A percentile compares a stretch with the other conserved stretches of the same genome.
Evolutionary conservation across 2,329 filamentous ascomycete species (phyloP).

Genomic region (Lasiodiplodia gonubiensis): DNA sequence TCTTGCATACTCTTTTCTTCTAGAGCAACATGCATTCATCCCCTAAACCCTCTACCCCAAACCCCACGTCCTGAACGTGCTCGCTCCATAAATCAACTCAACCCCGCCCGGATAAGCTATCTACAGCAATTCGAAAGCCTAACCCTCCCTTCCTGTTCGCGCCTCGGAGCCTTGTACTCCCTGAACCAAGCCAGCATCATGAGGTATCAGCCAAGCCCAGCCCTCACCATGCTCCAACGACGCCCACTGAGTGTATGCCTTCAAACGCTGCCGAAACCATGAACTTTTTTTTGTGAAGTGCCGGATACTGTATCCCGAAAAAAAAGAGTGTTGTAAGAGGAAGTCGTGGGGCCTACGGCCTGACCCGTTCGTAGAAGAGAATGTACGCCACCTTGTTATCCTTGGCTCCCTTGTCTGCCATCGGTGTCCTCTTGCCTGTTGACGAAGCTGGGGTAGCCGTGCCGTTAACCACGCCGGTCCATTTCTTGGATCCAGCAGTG

Average conservation of each 20-base stretch:
- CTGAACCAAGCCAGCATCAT: constrained; percentile 22
- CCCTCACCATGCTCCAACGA: constrained; percentile 4
- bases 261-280: constrained; percentile 24
- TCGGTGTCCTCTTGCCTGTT: constrained; percentile 59
- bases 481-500: constrained; percentile 66
- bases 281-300: constrained; percentile 20
- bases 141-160: constrained; percentile 11
- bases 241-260: constrained; percentile 20
- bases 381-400: constrained; percentile 98
- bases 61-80: constrained; percentile 7
- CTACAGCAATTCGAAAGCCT: constrained; percentile 21
- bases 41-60: constrained; percentile 14
- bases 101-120: constrained; percentile 24
- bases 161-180: constrained; percentile 18
- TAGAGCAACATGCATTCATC: constrained; percentile 24
- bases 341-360: constrained; percentile 31
- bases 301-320: constrained; percentile 2
- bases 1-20: constrained; percentile 5
- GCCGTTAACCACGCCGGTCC: constrained; percentile 70
- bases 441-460: constrained; percentile 57
- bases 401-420: constrained; percentile 64
- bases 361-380: constrained; percentile 86
- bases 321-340: constrained; percentile 3
- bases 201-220: constrained; percentile 22
- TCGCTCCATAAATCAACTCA: constrained; percentile 1